Evolutionary conservation across 2,329 filamentous ascomycete genomes (phyloP).

Genomic region (Aspergillus novoparasiticus): DNA sequence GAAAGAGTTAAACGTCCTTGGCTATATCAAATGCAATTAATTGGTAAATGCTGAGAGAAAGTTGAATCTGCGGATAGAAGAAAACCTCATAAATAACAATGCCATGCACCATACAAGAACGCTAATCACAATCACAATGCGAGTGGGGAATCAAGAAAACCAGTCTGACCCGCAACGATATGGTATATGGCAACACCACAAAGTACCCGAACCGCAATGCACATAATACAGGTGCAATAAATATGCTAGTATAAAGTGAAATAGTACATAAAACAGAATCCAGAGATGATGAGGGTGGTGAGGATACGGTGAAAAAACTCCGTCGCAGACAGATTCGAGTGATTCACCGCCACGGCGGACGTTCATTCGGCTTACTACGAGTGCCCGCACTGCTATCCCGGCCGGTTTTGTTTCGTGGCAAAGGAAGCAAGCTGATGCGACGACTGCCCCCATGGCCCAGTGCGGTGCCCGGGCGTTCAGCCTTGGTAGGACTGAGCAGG

Average conservation of each 20-base stretch:
- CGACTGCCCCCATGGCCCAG: constrained; percentile 42
- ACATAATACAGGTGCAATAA: constrained; percentile 5
- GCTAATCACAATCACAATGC: constrained; percentile 18
- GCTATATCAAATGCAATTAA: not conserved
- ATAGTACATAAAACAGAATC: constrained; percentile 14
- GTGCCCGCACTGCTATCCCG: constrained; percentile 31
- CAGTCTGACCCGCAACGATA: constrained; percentile 20
- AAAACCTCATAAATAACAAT: not conserved
- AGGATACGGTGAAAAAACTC: no score
- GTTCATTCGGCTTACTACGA: constrained; percentile 31
- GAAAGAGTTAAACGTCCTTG: not conserved
- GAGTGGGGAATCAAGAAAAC: constrained; percentile 24
- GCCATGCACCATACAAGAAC: constrained; percentile 6
- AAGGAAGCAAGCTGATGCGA: constrained; percentile 44
- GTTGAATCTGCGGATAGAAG: not conserved
- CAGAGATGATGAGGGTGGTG: constrained; percentile 9
- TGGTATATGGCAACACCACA: constrained; percentile 19
- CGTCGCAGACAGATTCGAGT: not conserved
- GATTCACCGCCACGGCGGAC: constrained; percentile 40
- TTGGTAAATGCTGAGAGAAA: not conserved
- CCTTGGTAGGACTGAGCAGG: constrained; percentile 32
- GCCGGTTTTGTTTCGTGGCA: constrained; percentile 35
- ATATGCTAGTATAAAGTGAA: constrained; percentile 1
- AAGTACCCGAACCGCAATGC: constrained; percentile 18
- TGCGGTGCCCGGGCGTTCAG: constrained; percentile 40